Percentiles rank a stretch among this genome's conserved stretches.
Evolutionary conservation across 306 rosid species (phyloP).

Genomic region (Casuarina equisetifolia): DNA sequence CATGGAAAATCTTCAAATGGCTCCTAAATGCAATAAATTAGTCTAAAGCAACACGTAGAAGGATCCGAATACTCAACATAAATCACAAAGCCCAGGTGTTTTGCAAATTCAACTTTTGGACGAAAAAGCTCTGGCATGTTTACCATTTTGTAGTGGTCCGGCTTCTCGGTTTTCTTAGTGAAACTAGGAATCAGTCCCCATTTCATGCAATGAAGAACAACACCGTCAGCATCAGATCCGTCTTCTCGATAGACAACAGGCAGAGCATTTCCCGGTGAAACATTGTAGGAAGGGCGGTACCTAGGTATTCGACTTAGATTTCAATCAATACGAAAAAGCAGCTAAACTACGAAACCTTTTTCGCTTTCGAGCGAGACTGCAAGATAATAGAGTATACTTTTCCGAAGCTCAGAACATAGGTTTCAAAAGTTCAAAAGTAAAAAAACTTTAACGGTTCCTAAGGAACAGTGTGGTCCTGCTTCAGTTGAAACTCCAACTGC

Average conservation of each 20-base stretch:
- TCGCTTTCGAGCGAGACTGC: background rate
- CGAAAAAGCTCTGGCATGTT: constrained; percentile 5
- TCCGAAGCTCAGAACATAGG: background rate
- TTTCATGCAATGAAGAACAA: constrained; percentile 75
- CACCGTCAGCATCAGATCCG: constrained; percentile 46
- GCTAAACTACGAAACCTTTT: background rate
- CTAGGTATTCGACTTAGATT: constrained; percentile 31
- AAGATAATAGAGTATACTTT: background rate
- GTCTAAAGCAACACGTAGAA: too few species aligned
- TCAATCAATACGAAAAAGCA: background rate
- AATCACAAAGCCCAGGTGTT: background rate
- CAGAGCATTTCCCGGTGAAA: constrained; percentile 63
- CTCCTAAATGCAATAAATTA: background rate
- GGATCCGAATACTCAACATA: too few species aligned
- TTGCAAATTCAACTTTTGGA: background rate
- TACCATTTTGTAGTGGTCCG: constrained; percentile 83
- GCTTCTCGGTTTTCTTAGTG: constrained; percentile 79
- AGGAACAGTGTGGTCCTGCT: background rate
- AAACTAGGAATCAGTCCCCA: constrained; percentile 95
- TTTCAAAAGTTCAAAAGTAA: background rate
- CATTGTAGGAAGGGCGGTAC: constrained; percentile 72
- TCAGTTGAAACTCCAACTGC: background rate
- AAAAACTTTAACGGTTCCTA: background rate
- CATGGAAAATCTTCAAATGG: too few species aligned
- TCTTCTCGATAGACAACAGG: constrained; percentile 81